A percentile compares a stretch with the other conserved stretches of the same genome.
Evolutionary conservation across 2,329 filamentous ascomycete species (phyloP).

Genomic region (Phoma sp.): DNA sequence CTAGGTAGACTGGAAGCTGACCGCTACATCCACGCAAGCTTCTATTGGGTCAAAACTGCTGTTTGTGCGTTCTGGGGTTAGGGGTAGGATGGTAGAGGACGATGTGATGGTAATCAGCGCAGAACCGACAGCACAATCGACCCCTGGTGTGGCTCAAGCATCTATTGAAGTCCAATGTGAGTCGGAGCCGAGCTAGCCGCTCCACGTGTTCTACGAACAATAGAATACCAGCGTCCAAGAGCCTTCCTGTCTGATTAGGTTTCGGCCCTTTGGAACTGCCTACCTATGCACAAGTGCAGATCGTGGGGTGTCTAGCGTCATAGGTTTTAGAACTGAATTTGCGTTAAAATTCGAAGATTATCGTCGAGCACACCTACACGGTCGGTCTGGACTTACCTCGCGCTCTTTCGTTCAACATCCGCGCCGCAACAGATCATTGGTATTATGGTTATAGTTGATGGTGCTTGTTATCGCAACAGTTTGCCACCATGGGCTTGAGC

Average conservation of each 20-base stretch:
- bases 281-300: constrained; percentile 8
- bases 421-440: too few species aligned
- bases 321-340: background rate
- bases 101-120: background rate
- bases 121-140: background rate
- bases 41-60: too few species aligned
- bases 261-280: background rate
- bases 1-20: too few species aligned
- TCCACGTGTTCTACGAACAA: background rate
- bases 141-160: background rate
- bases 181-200: background rate
- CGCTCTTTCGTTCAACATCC: background rate
- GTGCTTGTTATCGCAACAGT: background rate
- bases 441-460: background rate
- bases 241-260: constrained; percentile 3
- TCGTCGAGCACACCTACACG: background rate
- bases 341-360: background rate
- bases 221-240: background rate
- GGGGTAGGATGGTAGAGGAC: too few species aligned
- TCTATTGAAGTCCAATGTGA: background rate
- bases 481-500: constrained; percentile 15
- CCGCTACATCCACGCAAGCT: too few species aligned
- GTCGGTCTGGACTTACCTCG: background rate
- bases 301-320: constrained; percentile 2
- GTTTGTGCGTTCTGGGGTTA: too few species aligned